These are phyloP conservation scores for Zasmidium angulare DNA, from an alignment of 2,329 filamentous ascomycete species.

Conservation along the genomic window DNA sequence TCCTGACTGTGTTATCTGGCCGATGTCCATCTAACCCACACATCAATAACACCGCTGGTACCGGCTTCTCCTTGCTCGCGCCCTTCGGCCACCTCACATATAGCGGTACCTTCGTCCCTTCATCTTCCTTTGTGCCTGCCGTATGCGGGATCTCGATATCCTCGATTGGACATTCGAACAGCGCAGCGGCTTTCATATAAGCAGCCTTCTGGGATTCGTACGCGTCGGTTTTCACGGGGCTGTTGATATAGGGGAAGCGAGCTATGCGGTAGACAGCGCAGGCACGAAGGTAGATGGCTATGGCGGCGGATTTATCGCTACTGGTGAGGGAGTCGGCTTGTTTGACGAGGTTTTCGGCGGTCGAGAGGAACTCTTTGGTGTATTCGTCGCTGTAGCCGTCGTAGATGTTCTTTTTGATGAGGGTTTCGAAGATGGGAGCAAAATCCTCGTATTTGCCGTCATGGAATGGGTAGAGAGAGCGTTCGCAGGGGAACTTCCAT, in stretches of 20 bases:
- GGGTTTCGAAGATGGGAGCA: constrained; percentile 37
- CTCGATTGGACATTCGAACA: constrained; percentile 39
- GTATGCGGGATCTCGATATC: constrained; percentile 43
- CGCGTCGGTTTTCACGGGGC: constrained; percentile 33
- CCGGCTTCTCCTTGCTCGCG: constrained; percentile 33
- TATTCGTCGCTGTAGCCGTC: constrained; percentile 40
- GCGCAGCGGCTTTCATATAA: constrained; percentile 36
- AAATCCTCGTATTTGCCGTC: constrained; percentile 38
- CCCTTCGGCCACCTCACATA: constrained; percentile 39
- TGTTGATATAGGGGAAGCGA: constrained; percentile 40
- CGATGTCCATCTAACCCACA: constrained; percentile 64
- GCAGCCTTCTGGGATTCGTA: constrained; percentile 39
- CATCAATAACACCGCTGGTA: constrained; percentile 57
- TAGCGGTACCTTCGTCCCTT: constrained; percentile 40
- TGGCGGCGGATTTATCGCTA: constrained; percentile 28
- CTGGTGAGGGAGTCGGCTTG: constrained; percentile 28
- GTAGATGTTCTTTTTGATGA: constrained; percentile 39
- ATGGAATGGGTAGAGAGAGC: constrained; percentile 33
- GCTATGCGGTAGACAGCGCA: constrained; percentile 39
- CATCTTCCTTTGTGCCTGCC: constrained; percentile 33
- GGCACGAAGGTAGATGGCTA: constrained; percentile 37
- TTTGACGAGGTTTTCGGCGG: constrained; percentile 32
- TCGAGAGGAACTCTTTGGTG: constrained; percentile 38
- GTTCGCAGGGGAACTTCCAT: constrained; percentile 36
- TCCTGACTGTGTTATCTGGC: constrained; percentile 61